Evolutionary conservation across 2,329 filamentous ascomycete species (phyloP), one percentile per base, ranked within the genome.

Genomic region (Coniosporium uncinatum): DNA sequence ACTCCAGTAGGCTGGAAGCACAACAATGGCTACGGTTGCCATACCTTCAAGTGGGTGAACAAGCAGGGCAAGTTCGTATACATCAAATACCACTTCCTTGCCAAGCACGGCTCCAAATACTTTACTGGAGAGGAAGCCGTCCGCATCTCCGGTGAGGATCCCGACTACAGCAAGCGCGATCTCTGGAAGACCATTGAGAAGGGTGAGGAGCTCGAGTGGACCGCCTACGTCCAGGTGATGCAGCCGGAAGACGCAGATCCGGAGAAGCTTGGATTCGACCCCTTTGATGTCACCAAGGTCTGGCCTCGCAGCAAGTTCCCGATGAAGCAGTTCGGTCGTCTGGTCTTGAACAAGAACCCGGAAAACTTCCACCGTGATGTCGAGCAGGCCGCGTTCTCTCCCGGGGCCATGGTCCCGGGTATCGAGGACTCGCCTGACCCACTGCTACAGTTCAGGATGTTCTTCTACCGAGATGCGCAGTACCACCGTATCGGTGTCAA

Each of bases 251-350:
- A 73, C 34, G 69, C 69, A 1, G 64, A 70, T 43, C 59, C 69
- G 2, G 55, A 63, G n/a, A 64, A 65, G 37, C 60, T 76, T n/a
- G 67, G 69, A 4, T 76, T 75, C 44, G 70, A 76, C 40, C 64
- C 69, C 5, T 74, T 76, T 45, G 71, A 76, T 46, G 61, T 75
- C 4, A 75, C 73, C 27, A 75, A 76, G 51, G 61, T 75, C 40
- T 76, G 71, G 72, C 70, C 70, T 2, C 57, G 66, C 27, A 57
- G 57, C 19, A 55, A 66, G 35, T 76, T 73, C 46, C 71, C 70
- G 2, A 64, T 72, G 59, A 61, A 67, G 17, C 62, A 72, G 32
- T 69, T 76, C 38, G 72, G 73, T 3, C 63, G 63, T 14, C 58
- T 76, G 1, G 64, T 70, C 0, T 56, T 77, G 5, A 76, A 75